Percentiles rank a stretch among this genome's conserved stretches.
Evolutionary conservation across 306 rosid species (phyloP).

Genomic region (Gleditsia sinensis): DNA sequence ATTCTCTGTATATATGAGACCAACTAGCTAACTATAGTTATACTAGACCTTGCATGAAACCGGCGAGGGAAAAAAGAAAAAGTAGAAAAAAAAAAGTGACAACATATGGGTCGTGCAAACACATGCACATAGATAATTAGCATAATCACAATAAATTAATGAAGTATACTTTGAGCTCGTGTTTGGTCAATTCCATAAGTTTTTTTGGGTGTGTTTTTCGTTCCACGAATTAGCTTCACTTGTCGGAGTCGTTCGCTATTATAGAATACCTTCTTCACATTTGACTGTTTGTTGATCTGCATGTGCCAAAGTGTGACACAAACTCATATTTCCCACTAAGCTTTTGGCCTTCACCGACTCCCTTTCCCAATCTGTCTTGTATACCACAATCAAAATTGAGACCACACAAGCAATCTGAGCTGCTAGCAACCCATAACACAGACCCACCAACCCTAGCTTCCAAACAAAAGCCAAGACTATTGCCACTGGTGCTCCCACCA

Average conservation of each 20-base stretch:
- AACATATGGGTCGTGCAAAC: constrained; percentile 15
- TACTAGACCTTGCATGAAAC: constrained; percentile 3
- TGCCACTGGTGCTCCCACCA: constrained; percentile 74
- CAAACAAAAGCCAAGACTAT: constrained; percentile 55
- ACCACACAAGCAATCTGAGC: constrained; percentile 67
- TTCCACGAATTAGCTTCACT: constrained; percentile 11
- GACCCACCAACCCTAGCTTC: constrained; percentile 61
- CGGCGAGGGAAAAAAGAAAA: constrained; percentile 4
- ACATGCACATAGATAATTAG: constrained; percentile 24
- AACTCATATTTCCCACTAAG: constrained; percentile 50
- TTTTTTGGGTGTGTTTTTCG: not conserved
- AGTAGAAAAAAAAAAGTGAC: not conserved
- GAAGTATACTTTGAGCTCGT: not conserved
- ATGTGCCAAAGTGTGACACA: constrained; percentile 7
- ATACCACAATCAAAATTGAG: constrained; percentile 54
- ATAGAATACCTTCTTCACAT: constrained; percentile 43
- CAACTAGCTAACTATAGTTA: not conserved
- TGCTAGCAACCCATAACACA: constrained; percentile 67
- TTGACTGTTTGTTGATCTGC: constrained; percentile 29
- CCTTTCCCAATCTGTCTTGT: constrained; percentile 65
- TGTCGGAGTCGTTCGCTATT: not conserved
- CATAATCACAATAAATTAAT: constrained; percentile 25
- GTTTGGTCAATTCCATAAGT: not conserved
- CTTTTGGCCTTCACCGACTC: constrained; percentile 59
- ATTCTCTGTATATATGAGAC: not conserved